Percentiles rank a stretch among this genome's conserved stretches.
Evolutionary conservation across 2,329 filamentous ascomycete genomes (phyloP).

Genomic region (Coleophoma eucalyptorum): DNA sequence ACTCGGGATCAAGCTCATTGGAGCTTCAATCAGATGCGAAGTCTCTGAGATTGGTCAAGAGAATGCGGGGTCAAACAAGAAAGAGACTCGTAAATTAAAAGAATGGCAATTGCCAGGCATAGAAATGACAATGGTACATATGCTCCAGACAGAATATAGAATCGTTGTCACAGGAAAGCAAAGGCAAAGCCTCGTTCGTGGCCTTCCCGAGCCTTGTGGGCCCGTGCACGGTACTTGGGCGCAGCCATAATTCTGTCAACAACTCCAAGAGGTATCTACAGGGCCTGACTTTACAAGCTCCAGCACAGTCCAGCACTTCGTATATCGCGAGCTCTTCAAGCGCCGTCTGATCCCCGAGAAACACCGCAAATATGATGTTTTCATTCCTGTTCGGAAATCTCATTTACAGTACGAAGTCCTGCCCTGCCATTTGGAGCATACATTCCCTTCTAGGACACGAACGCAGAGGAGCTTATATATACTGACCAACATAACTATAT

Average conservation of each 20-base stretch:
- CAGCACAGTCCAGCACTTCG: background rate
- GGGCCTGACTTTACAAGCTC: background rate
- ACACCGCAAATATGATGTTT: slow-evolving; percentile 58
- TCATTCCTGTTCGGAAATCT: slow-evolving; percentile 61
- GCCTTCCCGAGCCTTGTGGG: slow-evolving; percentile 7
- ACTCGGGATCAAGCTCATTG: no score
- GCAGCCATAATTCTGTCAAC: slow-evolving; percentile 8
- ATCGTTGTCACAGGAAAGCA: no score
- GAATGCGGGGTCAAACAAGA: no score
- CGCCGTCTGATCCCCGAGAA: background rate
- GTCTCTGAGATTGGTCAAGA: no score
- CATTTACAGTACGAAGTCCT: slow-evolving; percentile 57
- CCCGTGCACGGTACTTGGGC: slow-evolving; percentile 14
- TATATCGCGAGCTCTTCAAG: background rate
- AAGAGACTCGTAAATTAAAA: no score
- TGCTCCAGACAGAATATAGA: no score
- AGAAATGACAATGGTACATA: no score
- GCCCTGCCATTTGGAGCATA: background rate
- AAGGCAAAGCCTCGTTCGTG: slow-evolving; percentile 9
- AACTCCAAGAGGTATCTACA: slow-evolving; percentile 6
- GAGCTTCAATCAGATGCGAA: no score
- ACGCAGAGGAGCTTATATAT: slow-evolving; percentile 7
- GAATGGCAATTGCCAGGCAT: no score
- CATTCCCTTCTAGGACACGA: slow-evolving; percentile 1
- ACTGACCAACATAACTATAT: slow-evolving; percentile 1